These are phyloP conservation scores for Hirschioporus abietinus DNA, from an alignment of 768 basidiomycete genomes.

Conservation along the genomic window DNA sequence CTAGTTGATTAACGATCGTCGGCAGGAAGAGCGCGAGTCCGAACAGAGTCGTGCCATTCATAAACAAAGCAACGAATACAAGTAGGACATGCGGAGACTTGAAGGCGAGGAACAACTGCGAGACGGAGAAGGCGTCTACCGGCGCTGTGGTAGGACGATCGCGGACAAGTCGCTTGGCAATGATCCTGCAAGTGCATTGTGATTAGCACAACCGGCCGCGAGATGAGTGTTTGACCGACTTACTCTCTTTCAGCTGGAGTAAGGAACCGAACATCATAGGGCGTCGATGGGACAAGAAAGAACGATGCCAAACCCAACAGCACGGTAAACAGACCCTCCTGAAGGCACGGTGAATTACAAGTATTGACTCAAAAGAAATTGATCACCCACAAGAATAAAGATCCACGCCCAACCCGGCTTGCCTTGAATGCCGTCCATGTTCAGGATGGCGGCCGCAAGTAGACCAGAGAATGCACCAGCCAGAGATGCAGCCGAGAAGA, in stretches of 20 bases:
- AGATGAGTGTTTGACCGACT: neutral
- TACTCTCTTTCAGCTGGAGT: conserved; percentile 32
- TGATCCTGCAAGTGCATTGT: neutral
- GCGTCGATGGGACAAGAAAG: conserved; percentile 28
- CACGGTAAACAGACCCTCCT: neutral
- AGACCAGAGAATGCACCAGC: conserved; percentile 62
- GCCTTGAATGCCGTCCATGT: conserved; percentile 50
- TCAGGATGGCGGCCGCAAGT: conserved; percentile 51
- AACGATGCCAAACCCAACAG: neutral
- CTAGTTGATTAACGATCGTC: conserved; percentile 11
- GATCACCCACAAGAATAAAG: conserved; percentile 10
- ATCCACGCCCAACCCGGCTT: conserved; percentile 58
- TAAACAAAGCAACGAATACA: conserved; percentile 45
- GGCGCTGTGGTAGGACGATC: neutral
- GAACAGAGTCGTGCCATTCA: conserved; percentile 46
- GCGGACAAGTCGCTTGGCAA: neutral
- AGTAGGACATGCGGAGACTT: conserved; percentile 52
- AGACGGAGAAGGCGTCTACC: neutral
- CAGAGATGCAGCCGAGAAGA: conserved; percentile 40
- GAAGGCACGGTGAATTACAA: neutral
- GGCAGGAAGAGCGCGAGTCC: conserved; percentile 30
- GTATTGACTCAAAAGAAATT: neutral
- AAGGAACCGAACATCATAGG: conserved; percentile 25
- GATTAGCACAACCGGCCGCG: neutral
- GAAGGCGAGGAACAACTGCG: conserved; percentile 24